phyloP scores from a whole-genome alignment of 1,139 yeast species.

The Zygoascus meyerae region DNA sequence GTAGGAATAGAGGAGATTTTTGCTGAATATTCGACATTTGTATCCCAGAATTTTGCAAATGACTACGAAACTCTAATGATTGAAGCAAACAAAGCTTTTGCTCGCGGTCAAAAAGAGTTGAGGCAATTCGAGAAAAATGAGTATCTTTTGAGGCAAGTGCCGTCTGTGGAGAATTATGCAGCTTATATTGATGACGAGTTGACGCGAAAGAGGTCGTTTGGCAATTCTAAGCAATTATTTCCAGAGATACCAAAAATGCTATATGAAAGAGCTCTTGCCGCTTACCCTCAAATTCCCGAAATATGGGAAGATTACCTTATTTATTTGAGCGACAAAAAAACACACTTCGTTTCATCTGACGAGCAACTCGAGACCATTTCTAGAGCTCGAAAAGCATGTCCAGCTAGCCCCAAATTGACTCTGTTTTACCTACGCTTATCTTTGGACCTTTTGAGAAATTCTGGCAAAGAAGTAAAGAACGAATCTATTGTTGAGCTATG shows the following conservation, averaged over 20 bases:
- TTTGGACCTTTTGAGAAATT: too few species aligned
- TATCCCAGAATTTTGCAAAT: slow-evolving; percentile 30
- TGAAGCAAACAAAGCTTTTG: slow-evolving; percentile 37
- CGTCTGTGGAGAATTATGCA: slow-evolving; percentile 25
- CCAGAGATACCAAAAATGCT: slow-evolving; percentile 18
- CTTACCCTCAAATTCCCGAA: slow-evolving; percentile 19
- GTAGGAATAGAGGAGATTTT: slow-evolving; percentile 40
- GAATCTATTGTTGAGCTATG: slow-evolving; percentile 8
- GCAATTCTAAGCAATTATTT: slow-evolving; percentile 12
- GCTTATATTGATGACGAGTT: slow-evolving; percentile 31
- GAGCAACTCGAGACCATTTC: slow-evolving; percentile 16
- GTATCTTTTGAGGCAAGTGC: slow-evolving; percentile 13
- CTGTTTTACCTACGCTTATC: too few species aligned
- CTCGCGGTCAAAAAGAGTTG: slow-evolving; percentile 30
- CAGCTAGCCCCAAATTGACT: too few species aligned
- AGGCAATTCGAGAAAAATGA: slow-evolving; percentile 25
- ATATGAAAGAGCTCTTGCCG: slow-evolving; percentile 25
- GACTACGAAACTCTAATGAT: slow-evolving; percentile 41
- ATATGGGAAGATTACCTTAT: slow-evolving; percentile 32
- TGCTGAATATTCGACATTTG: slow-evolving; percentile 40
- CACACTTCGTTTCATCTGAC: background rate
- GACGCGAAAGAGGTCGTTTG: slow-evolving; percentile 11
- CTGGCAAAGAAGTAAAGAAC: slow-evolving; percentile 12
- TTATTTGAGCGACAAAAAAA: slow-evolving; percentile 17
- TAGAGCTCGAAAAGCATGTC: slow-evolving; percentile 24